Evolutionary conservation across 108 stramenopile genomes (phyloP).

Genomic region (Pseudonitzschia delicatissima): DNA sequence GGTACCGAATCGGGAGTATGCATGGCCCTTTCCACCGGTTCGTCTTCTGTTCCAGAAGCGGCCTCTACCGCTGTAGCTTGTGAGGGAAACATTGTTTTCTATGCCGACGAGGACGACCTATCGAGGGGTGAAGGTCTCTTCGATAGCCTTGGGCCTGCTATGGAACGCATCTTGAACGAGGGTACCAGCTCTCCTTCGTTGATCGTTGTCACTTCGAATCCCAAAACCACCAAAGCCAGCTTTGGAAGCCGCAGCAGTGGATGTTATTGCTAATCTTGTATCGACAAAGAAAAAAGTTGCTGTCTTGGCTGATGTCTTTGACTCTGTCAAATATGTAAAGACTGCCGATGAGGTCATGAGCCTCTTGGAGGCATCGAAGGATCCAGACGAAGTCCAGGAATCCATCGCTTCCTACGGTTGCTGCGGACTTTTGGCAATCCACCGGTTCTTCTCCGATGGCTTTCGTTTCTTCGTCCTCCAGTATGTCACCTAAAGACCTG

Average conservation of each 20-base stretch:
- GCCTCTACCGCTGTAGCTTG: conserved; percentile 72
- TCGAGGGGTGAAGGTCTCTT: conserved; percentile 77
- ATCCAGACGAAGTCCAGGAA: conserved; percentile 33
- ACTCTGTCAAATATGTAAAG: conserved; percentile 58
- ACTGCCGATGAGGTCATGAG: conserved; percentile 46
- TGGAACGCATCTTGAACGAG: conserved; percentile 59
- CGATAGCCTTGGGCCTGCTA: conserved; percentile 69
- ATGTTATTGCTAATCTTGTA: conserved; percentile 54
- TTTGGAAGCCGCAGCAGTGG: conserved; percentile 53
- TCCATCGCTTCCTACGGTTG: conserved; percentile 21
- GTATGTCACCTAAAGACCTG: conserved; percentile 58
- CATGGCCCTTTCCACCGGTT: conserved; percentile 57
- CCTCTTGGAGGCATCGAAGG: conserved; percentile 37
- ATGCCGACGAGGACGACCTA: conserved; percentile 57
- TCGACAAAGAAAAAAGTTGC: conserved; percentile 41
- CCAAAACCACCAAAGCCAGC: conserved; percentile 29
- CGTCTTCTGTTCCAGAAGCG: conserved; percentile 45
- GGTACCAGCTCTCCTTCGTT: conserved; percentile 28
- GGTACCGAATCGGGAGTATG: conserved; percentile 58
- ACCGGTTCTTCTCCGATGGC: conserved; percentile 28
- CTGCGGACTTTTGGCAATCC: conserved; percentile 39
- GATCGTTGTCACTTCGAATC: conserved; percentile 50
- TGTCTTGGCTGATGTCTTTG: conserved; percentile 63
- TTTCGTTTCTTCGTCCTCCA: conserved; percentile 27
- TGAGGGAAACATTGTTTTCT: conserved; percentile 69